Evolutionary conservation across 2,329 filamentous ascomycete genomes (phyloP).

Genomic region (Ustulina deusta): DNA sequence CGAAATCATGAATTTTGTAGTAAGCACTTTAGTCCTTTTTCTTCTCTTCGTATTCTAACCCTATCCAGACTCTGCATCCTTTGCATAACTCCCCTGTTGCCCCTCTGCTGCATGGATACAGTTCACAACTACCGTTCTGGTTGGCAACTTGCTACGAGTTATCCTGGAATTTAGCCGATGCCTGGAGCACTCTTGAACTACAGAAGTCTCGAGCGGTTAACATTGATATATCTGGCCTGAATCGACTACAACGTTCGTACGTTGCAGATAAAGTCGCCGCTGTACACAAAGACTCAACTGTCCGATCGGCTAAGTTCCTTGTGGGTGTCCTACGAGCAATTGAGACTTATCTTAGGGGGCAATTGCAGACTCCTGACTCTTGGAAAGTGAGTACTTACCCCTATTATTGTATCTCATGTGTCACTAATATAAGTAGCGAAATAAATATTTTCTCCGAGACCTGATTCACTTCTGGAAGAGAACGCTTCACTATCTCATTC

Average conservation of each 20-base stretch:
- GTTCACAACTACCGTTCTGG: constrained; percentile 59
- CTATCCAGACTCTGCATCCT: constrained; percentile 66
- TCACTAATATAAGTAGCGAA: constrained; percentile 46
- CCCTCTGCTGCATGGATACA: constrained; percentile 56
- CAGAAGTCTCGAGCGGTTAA: constrained; percentile 59
- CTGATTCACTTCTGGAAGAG: constrained; percentile 67
- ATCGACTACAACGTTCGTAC: constrained; percentile 70
- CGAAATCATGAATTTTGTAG: constrained; percentile 57
- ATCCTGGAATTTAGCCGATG: constrained; percentile 58
- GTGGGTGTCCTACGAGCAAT: constrained; percentile 56
- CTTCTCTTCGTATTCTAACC: constrained; percentile 55
- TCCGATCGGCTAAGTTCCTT: constrained; percentile 65
- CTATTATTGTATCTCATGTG: not conserved
- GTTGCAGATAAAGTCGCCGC: constrained; percentile 66
- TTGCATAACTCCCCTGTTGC: constrained; percentile 69
- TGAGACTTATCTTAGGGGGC: constrained; percentile 57
- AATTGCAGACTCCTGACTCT: constrained; percentile 45
- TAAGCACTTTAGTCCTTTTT: constrained; percentile 51
- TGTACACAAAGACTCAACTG: constrained; percentile 71
- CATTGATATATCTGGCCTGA: constrained; percentile 66
- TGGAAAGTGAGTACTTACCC: constrained; percentile 50
- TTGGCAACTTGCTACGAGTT: constrained; percentile 65
- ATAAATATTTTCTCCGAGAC: constrained; percentile 52
- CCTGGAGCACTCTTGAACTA: constrained; percentile 57
- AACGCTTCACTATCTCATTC: constrained; percentile 62